Conservation (phyloP, 305 asterid genomes). For the Solanum chacoense region DNA sequence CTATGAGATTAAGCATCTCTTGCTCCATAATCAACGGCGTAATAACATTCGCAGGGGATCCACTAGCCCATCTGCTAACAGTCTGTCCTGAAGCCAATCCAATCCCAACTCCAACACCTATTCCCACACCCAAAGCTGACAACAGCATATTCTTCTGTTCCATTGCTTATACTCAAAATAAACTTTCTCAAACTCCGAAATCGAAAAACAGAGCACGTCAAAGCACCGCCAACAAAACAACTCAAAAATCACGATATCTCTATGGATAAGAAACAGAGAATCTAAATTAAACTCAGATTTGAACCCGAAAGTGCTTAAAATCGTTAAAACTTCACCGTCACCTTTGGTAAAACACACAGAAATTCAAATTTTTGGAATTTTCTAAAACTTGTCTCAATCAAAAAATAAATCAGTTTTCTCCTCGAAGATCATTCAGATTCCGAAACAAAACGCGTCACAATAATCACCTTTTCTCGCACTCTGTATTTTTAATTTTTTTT, state of each 20-base stretch:
- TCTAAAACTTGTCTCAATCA: neutral
- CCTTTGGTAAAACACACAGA: neutral
- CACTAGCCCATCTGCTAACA: constrained; percentile 36
- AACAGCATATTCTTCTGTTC: constrained; percentile 64
- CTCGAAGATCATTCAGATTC: neutral
- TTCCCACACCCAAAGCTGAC: constrained; percentile 79
- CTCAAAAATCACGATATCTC: neutral
- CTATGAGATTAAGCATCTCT: constrained; percentile 47
- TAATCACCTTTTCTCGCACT: neutral
- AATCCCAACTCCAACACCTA: constrained; percentile 74
- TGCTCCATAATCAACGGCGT: constrained; percentile 47
- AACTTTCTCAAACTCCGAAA: neutral
- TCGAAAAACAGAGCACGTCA: neutral
- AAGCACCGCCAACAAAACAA: neutral
- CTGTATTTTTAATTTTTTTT: neutral
- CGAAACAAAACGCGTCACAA: neutral
- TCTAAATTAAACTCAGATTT: neutral
- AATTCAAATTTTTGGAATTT: neutral
- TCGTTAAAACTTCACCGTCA: neutral
- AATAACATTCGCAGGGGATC: constrained; percentile 14
- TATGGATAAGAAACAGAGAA: neutral
- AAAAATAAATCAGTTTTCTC: neutral
- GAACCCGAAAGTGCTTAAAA: neutral
- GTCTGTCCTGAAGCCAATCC: constrained; percentile 71
- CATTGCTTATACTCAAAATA: constrained; percentile 19